These are phyloP conservation scores for Lanzia echinophila DNA, from an alignment of 2,329 filamentous ascomycete species.

Conservation along the genomic window DNA sequence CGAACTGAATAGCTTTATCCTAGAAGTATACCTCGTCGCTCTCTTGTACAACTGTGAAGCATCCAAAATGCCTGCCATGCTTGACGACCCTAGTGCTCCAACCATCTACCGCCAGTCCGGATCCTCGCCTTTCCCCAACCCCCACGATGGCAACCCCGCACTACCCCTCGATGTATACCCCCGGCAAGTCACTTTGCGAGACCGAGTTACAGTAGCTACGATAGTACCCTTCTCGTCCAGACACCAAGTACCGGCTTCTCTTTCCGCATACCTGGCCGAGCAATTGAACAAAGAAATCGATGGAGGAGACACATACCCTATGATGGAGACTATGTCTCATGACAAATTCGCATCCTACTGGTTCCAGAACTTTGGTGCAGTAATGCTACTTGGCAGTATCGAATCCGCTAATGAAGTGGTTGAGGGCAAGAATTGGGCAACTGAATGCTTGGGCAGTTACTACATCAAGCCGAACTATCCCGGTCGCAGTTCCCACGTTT, in stretches of 20 bases:
- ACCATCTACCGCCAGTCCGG: constrained; percentile 50
- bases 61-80: constrained; percentile 50
- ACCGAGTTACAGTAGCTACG: constrained; percentile 60
- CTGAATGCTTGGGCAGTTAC: constrained; percentile 62
- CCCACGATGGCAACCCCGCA: constrained; percentile 43
- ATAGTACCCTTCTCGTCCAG: constrained; percentile 60
- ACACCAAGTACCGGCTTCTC: constrained; percentile 51
- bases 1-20: neutral
- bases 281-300: constrained; percentile 67
- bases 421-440: constrained; percentile 53
- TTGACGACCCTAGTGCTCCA: constrained; percentile 52
- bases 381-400: constrained; percentile 63
- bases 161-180: constrained; percentile 42
- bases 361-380: constrained; percentile 66
- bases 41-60: constrained; percentile 1
- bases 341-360: constrained; percentile 61
- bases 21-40: neutral
- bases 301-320: constrained; percentile 66
- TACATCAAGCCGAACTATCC: constrained; percentile 71
- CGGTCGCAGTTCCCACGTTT: constrained; percentile 66
- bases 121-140: constrained; percentile 42
- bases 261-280: constrained; percentile 58
- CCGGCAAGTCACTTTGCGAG: constrained; percentile 57
- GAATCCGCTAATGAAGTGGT: constrained; percentile 43
- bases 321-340: constrained; percentile 55